Conservation (phyloP, 176 grass and related monocot species). For the Urochloa ruziziensis region DNA sequence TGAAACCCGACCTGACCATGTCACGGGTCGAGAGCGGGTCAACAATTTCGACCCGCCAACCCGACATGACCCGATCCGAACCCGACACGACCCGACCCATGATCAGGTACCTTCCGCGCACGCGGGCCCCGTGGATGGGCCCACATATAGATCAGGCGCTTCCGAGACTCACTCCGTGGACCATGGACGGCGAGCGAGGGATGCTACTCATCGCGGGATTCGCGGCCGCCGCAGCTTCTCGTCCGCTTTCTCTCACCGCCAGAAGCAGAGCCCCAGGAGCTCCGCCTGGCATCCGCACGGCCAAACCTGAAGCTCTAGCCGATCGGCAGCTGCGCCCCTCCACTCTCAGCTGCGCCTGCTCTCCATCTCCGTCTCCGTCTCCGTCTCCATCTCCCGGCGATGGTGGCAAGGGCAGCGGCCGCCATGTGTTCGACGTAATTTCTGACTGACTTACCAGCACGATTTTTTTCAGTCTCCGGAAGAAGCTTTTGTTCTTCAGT, state of each 20-base stretch:
- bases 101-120: no score
- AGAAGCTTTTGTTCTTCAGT: background rate
- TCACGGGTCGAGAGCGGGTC: no score
- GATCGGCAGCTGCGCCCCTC: background rate
- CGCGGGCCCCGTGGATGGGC: no score
- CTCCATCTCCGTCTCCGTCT: slow-evolving; percentile 21
- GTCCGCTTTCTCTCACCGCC: background rate
- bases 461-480: background rate
- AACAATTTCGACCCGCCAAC: no score
- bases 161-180: background rate
- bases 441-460: background rate
- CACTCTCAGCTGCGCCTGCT: slow-evolving; percentile 21
- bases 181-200: no score
- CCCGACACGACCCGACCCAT: no score
- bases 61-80: no score
- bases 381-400: background rate
- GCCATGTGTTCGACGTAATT: slow-evolving; percentile 50
- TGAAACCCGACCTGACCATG: no score
- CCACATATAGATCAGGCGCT: no score
- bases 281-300: background rate
- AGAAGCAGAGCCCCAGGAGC: slow-evolving; percentile 6
- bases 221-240: background rate
- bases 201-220: no score
- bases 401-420: background rate
- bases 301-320: background rate